phyloP scores from a whole-genome alignment of 768 basidiomycete genomes.

The Termitomyces sp. region DNA sequence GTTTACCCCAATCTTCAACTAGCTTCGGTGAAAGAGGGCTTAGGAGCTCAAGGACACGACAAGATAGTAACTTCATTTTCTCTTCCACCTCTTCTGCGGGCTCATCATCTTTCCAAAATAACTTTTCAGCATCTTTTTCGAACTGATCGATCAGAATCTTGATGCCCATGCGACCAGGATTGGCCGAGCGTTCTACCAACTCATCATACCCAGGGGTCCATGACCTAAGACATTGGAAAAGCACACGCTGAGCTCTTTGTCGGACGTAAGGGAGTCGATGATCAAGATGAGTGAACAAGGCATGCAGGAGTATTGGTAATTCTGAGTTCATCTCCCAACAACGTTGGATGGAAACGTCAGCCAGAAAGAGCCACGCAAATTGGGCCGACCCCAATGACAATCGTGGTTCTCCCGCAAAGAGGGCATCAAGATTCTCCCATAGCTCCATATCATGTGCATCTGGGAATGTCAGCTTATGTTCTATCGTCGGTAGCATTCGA shows the following conservation, averaged over 20 bases:
- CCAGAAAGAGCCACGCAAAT: constrained; percentile 82
- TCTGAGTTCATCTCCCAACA: constrained; percentile 72
- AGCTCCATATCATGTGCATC: constrained; percentile 66
- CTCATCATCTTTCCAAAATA: constrained; percentile 76
- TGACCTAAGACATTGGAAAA: constrained; percentile 80
- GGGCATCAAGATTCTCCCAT: constrained; percentile 74
- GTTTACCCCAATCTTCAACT: constrained; percentile 70
- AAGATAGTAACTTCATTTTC: constrained; percentile 68
- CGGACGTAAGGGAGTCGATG: constrained; percentile 70
- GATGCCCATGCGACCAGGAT: constrained; percentile 44
- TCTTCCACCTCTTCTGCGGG: constrained; percentile 47
- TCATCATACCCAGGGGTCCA: constrained; percentile 80
- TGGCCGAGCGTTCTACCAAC: constrained; percentile 52
- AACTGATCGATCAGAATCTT: constrained; percentile 49
- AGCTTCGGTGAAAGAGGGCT: constrained; percentile 68
- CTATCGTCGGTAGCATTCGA: constrained; percentile 76
- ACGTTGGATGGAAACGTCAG: constrained; percentile 71
- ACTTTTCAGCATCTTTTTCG: constrained; percentile 51
- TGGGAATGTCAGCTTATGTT: constrained; percentile 63
- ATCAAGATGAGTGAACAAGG: constrained; percentile 79
- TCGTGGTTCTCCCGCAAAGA: constrained; percentile 71
- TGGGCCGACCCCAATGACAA: constrained; percentile 78
- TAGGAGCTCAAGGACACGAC: constrained; percentile 62
- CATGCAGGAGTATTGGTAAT: constrained; percentile 73
- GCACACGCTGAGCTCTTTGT: constrained; percentile 66